Evolutionary conservation across 2,329 filamentous ascomycete genomes (phyloP).

Genomic region (Botrytis sinoallii): DNA sequence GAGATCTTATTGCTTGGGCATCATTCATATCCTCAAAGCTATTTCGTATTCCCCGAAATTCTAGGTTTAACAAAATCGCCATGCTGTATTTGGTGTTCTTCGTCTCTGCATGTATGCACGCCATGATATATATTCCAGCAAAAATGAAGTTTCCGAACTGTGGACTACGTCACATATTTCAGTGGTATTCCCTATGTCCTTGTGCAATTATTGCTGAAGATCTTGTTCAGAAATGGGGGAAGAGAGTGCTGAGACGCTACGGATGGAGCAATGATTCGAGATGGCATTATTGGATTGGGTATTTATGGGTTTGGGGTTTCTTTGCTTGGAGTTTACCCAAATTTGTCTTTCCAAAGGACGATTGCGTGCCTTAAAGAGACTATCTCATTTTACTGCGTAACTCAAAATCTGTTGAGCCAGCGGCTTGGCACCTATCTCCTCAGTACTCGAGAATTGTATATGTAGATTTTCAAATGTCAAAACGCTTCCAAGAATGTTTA

Average conservation of each 20-base stretch:
- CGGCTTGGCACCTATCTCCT: background rate
- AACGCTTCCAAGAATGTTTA: background rate
- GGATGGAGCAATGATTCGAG: background rate
- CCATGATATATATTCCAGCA: background rate
- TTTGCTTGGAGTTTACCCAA: conserved; percentile 10
- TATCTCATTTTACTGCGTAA: background rate
- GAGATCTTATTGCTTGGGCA: background rate
- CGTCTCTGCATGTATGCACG: background rate
- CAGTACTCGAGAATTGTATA: background rate
- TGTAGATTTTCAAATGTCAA: background rate
- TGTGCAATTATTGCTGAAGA: conserved; percentile 8
- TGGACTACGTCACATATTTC: conserved; percentile 7
- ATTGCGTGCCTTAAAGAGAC: background rate
- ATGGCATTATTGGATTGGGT: conserved; percentile 7
- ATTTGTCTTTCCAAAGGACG: background rate
- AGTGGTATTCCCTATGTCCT: conserved; percentile 1
- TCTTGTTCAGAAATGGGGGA: background rate
- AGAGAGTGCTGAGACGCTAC: background rate
- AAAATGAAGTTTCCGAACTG: background rate
- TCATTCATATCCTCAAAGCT: conserved; percentile 5
- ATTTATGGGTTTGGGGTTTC: conserved; percentile 9
- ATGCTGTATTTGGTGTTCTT: background rate
- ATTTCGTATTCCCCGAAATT: conserved; percentile 1
- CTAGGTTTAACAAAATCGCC: background rate
- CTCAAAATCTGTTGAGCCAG: background rate